Evolutionary conservation across 1,139 yeast genomes (phyloP).

Genomic region (Saccharomyces hybrid): DNA sequence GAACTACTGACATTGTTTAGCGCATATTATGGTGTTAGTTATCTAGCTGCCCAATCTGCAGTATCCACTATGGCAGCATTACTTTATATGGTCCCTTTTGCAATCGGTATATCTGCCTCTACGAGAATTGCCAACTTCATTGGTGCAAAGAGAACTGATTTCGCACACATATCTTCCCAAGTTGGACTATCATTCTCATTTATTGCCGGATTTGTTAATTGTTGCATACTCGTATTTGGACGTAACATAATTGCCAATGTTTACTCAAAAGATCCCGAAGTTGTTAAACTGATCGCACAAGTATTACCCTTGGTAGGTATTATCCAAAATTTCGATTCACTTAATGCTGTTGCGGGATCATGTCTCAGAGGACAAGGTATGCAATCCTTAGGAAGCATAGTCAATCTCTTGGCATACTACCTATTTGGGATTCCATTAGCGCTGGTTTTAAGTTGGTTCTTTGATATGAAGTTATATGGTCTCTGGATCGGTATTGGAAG

Average conservation of each 20-base stretch:
- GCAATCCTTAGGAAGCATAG: conserved; percentile 74
- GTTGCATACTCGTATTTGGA: conserved; percentile 44
- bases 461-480: conserved; percentile 52
- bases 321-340: conserved; percentile 69
- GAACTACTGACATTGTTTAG: conserved; percentile 66
- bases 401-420: conserved; percentile 75
- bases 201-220: conserved; percentile 50
- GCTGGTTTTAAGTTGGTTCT: conserved; percentile 49
- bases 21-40: conserved; percentile 73
- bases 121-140: conserved; percentile 83
- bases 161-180: conserved; percentile 58
- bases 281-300: conserved; percentile 41
- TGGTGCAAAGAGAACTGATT: conserved; percentile 62
- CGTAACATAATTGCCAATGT: conserved; percentile 51
- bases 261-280: conserved; percentile 65
- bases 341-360: conserved; percentile 80
- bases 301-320: conserved; percentile 68
- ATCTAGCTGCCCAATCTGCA: conserved; percentile 84
- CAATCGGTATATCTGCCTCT: conserved; percentile 77
- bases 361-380: conserved; percentile 80
- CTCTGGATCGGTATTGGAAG: conserved; percentile 84
- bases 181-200: conserved; percentile 56
- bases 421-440: conserved; percentile 65
- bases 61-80: conserved; percentile 74
- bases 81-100: conserved; percentile 81